Evolutionary conservation across 1,139 yeast genomes (phyloP).

Genomic region (Pneumocystis sp.): DNA sequence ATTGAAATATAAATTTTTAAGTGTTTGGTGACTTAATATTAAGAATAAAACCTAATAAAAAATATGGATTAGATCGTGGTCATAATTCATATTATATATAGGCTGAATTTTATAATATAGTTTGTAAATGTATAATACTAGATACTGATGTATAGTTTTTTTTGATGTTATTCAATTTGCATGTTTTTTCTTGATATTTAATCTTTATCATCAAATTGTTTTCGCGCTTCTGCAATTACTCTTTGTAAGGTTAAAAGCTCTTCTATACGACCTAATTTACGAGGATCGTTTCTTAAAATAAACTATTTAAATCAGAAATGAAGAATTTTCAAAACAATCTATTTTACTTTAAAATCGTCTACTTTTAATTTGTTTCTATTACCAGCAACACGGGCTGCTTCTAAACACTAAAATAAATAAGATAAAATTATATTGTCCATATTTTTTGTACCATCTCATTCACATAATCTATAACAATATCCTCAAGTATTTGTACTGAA

Average conservation of each 20-base stretch:
- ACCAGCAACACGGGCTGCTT: constrained; percentile 39
- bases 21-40: background rate
- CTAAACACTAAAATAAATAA: constrained; percentile 31
- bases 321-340: background rate
- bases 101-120: background rate
- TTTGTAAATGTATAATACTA: background rate
- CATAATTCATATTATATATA: background rate
- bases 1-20: background rate
- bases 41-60: background rate
- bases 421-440: constrained; percentile 17
- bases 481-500: constrained; percentile 69
- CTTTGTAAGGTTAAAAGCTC: constrained; percentile 63
- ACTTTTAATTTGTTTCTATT: constrained; percentile 60
- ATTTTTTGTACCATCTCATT: constrained; percentile 36
- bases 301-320: constrained; percentile 24
- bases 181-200: background rate
- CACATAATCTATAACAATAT: constrained; percentile 62
- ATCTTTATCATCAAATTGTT: constrained; percentile 49
- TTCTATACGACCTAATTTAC: constrained; percentile 69
- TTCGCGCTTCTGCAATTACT: constrained; percentile 64
- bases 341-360: constrained; percentile 51
- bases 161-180: background rate
- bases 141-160: background rate
- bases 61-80: background rate
- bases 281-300: constrained; percentile 67